Evolutionary conservation across 2,329 filamentous ascomycete species (phyloP).

Genomic region (Sporothrix euskadiensis): DNA sequence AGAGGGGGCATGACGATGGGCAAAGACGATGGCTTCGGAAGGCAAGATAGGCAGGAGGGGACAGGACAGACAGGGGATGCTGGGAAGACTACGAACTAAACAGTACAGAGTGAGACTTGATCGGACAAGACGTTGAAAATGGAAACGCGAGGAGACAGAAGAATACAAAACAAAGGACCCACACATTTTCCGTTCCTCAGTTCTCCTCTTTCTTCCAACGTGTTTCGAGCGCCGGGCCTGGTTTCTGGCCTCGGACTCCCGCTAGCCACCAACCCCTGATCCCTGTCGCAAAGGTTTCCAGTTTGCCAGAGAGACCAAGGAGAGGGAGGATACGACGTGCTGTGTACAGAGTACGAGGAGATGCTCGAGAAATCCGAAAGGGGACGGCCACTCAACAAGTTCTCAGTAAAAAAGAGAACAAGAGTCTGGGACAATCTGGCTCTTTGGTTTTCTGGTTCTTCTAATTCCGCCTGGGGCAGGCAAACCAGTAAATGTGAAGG

Average conservation of each 20-base stretch:
- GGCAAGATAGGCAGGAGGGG: background rate
- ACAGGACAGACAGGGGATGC: conserved; percentile 1
- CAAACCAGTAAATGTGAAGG: background rate
- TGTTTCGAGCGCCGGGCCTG: conserved; percentile 28
- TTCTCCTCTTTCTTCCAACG: background rate
- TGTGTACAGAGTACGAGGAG: no score
- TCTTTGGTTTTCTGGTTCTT: background rate
- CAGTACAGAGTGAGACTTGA: background rate
- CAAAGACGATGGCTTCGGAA: background rate
- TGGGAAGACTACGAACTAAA: background rate
- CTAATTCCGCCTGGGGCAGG: conserved; percentile 7
- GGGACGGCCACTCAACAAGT: background rate
- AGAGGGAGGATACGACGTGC: background rate
- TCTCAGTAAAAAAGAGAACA: background rate
- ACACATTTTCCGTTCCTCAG: background rate
- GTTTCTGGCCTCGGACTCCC: conserved; percentile 27
- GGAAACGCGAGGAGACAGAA: background rate
- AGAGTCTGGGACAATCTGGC: background rate
- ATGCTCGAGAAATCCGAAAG: background rate
- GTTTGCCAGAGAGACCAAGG: background rate
- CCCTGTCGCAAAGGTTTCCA: conserved; percentile 23
- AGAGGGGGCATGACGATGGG: background rate
- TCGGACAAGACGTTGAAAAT: conserved; percentile 5
- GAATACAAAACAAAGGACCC: background rate
- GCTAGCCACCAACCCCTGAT: conserved; percentile 27